A percentile compares a stretch with the other conserved stretches of the same genome.
These are phyloP conservation scores for Nakazawaea ernobii DNA, from an alignment of 805 yeast genomes.

Conservation along the genomic window DNA sequence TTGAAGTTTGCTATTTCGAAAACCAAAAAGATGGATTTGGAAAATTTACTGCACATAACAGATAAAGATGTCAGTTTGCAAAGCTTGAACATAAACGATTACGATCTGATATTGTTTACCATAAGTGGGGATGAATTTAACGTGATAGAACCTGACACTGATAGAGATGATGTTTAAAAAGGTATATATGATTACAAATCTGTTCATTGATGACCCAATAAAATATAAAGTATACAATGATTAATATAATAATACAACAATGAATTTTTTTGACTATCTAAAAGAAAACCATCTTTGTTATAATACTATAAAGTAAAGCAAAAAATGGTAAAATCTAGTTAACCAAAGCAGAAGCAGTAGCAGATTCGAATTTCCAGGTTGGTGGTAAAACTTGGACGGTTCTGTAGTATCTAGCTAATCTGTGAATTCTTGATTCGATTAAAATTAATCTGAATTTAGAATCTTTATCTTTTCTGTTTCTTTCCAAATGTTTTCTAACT, in stretches of 20 bases:
- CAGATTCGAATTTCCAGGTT: conserved; percentile 99
- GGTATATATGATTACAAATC: neutral
- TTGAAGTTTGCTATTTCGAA: conserved; percentile 32
- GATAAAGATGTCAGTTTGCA: conserved; percentile 24
- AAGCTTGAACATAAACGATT: conserved; percentile 31
- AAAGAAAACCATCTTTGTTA: conserved; percentile 4
- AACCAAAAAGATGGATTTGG: conserved; percentile 21
- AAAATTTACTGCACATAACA: conserved; percentile 16
- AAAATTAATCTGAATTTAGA: conserved; percentile 99
- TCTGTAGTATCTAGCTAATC: conserved; percentile 99
- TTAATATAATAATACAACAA: no score
- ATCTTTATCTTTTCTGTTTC: conserved; percentile 99
- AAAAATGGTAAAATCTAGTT: conserved; percentile 53
- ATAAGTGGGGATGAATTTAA: conserved; percentile 30
- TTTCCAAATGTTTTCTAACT: conserved; percentile 99
- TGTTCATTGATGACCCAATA: neutral
- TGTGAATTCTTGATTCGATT: conserved; percentile 99
- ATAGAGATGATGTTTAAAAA: conserved; percentile 4
- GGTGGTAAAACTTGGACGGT: conserved; percentile 98
- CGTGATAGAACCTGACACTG: conserved; percentile 16
- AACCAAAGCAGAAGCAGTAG: conserved; percentile 99
- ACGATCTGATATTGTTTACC: conserved; percentile 36
- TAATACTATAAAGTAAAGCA: conserved; percentile 16
- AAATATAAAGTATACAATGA: no score
- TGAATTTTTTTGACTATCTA: neutral